These are phyloP conservation scores for Leishmania tarentolae DNA, from an alignment of 208 protist genomes.

Conservation along the genomic window DNA sequence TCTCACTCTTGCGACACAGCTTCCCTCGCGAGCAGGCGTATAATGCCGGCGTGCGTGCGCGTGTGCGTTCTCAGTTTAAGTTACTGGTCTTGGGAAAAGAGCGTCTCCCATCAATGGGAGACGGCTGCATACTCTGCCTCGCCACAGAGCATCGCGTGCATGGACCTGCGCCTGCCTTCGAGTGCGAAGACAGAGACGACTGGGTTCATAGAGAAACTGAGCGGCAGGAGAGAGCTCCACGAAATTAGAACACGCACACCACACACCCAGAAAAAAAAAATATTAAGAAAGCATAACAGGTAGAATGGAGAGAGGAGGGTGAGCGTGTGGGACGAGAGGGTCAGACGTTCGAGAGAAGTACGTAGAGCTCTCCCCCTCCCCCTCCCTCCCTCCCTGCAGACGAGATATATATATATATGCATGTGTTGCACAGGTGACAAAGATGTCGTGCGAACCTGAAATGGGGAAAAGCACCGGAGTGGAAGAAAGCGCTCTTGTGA, in stretches of 20 bases:
- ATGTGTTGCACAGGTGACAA: neutral
- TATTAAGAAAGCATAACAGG: neutral
- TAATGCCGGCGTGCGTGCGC: neutral
- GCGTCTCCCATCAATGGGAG: neutral
- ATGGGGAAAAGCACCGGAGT: neutral
- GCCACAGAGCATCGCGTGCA: neutral
- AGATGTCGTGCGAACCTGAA: too few species aligned
- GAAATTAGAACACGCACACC: neutral
- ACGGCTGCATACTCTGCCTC: neutral
- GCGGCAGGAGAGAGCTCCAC: neutral
- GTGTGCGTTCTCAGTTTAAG: neutral
- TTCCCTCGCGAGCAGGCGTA: neutral
- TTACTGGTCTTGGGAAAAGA: neutral
- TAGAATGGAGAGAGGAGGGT: neutral
- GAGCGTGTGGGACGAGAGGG: neutral
- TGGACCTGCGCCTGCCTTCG: neutral
- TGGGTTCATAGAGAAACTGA: neutral
- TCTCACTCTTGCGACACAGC: neutral
- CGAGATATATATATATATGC: neutral
- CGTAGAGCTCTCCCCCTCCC: neutral
- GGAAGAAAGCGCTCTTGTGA: neutral
- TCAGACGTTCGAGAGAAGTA: neutral
- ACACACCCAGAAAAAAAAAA: neutral
- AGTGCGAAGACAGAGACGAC: too few species aligned
- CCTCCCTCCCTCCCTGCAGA: neutral